Conservation (phyloP, 257 asterid genomes). For the Scutellaria baicalensis region DNA sequence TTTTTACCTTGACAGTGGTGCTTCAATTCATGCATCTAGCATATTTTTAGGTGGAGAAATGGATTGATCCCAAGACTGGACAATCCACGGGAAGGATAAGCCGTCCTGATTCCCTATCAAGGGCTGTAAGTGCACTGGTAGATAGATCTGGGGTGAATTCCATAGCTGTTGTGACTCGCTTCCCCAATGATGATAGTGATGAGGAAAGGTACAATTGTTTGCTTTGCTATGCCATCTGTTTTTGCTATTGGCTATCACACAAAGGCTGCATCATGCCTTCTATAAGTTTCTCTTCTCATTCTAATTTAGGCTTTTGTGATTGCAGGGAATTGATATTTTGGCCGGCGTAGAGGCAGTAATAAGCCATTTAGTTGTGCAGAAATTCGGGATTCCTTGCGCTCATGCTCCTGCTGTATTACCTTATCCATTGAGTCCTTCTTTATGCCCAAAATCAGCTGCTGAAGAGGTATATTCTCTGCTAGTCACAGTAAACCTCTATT, state of each 20-base stretch:
- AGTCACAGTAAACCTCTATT: not conserved
- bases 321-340: slow-evolving; percentile 78
- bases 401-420: slow-evolving; percentile 86
- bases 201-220: slow-evolving; percentile 49
- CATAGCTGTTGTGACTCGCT: slow-evolving; percentile 82
- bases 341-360: slow-evolving; percentile 94
- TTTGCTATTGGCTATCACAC: not conserved
- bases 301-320: not conserved
- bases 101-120: slow-evolving; percentile 66
- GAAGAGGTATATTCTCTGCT: slow-evolving; percentile 55
- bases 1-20: not conserved
- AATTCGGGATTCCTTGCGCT: slow-evolving; percentile 76
- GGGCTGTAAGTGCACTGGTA: slow-evolving; percentile 62
- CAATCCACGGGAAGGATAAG: slow-evolving; percentile 80
- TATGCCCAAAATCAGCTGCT: slow-evolving; percentile 82
- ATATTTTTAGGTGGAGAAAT: slow-evolving; percentile 57
- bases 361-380: slow-evolving; percentile 81
- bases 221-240: not conserved
- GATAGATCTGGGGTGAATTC: slow-evolving; percentile 56
- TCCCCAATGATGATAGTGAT: slow-evolving; percentile 74
- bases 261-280: not conserved
- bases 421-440: slow-evolving; percentile 36
- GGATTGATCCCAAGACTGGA: slow-evolving; percentile 72
- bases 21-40: not conserved
- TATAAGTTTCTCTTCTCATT: not conserved